Evolutionary conservation across 116 monocot genomes (phyloP).

Genomic region (Dioscorea cayenensis): DNA sequence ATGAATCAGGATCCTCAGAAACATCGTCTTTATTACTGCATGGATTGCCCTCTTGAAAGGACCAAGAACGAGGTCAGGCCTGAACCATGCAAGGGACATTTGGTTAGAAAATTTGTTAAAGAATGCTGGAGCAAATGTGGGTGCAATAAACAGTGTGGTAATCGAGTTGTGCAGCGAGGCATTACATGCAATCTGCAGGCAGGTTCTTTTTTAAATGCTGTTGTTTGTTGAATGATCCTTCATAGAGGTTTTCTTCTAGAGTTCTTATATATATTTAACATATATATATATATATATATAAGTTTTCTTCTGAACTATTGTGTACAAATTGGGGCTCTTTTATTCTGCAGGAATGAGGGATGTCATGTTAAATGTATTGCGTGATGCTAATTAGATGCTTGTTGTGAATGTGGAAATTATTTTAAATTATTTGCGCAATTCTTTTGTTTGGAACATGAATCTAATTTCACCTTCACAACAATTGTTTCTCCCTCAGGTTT

Average conservation of each 20-base stretch:
- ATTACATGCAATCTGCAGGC: constrained; percentile 74
- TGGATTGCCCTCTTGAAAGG: constrained; percentile 69
- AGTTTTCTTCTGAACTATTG: not conserved
- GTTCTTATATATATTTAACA: too few species aligned
- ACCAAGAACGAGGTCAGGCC: constrained; percentile 34
- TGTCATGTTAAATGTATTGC: too few species aligned
- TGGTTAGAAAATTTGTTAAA: constrained; percentile 78
- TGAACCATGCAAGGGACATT: constrained; percentile 71
- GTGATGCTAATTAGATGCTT: too few species aligned
- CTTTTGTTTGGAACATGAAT: too few species aligned
- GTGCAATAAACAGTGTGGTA: constrained; percentile 75
- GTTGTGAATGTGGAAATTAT: not conserved
- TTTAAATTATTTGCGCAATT: not conserved
- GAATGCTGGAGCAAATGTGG: constrained; percentile 98
- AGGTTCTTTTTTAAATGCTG: not conserved
- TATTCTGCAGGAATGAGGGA: too few species aligned
- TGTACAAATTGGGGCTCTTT: too few species aligned
- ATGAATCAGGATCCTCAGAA: constrained; percentile 42
- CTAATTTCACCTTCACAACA: not conserved
- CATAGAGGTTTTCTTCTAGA: not conserved
- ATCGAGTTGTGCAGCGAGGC: constrained; percentile 89
- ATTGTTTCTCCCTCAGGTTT: constrained; percentile 40
- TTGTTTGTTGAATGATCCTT: not conserved
- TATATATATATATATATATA: not conserved
- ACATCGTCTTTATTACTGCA: constrained; percentile 41